These are phyloP conservation scores for Populus tremula DNA, from an alignment of 345 rosid genomes.

Conservation along the genomic window DNA sequence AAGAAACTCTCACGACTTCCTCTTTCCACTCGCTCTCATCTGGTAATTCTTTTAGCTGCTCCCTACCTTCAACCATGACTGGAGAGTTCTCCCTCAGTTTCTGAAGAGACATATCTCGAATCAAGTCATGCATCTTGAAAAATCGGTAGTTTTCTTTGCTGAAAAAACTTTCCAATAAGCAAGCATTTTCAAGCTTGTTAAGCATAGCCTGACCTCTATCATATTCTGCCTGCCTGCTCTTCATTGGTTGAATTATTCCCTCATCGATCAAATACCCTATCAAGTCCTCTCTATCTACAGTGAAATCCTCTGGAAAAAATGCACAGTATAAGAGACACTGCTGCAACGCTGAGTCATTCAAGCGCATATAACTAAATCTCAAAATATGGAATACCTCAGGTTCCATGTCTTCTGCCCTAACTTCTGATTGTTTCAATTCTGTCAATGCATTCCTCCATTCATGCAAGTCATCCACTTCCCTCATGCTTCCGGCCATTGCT, in stretches of 20 bases:
- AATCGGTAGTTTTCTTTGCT: background rate
- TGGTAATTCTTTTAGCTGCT: background rate
- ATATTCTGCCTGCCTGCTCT: conserved; percentile 3
- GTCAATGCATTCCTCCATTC: conserved; percentile 23
- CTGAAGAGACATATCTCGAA: conserved; percentile 28
- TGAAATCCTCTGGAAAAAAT: too few species aligned
- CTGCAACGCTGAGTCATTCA: too few species aligned
- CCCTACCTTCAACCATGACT: background rate
- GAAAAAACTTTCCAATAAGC: conserved; percentile 8
- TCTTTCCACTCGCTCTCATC: background rate
- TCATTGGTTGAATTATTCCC: background rate
- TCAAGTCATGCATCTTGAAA: conserved; percentile 22
- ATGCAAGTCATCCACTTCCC: conserved; percentile 6
- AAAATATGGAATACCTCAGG: too few species aligned
- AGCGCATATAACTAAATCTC: too few species aligned
- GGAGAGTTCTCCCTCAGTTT: background rate
- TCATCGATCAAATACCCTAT: too few species aligned
- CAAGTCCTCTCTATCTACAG: too few species aligned
- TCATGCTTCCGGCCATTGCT: conserved; percentile 22
- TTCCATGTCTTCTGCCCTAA: too few species aligned
- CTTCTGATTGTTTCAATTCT: conserved; percentile 5
- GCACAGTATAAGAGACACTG: too few species aligned
- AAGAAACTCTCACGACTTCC: conserved; percentile 16
- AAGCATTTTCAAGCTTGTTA: conserved; percentile 6
- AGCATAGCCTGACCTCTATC: conserved; percentile 19